These are phyloP conservation scores for Canavalia gladiata DNA, from an alignment of 306 rosid genomes.

Conservation along the genomic window DNA sequence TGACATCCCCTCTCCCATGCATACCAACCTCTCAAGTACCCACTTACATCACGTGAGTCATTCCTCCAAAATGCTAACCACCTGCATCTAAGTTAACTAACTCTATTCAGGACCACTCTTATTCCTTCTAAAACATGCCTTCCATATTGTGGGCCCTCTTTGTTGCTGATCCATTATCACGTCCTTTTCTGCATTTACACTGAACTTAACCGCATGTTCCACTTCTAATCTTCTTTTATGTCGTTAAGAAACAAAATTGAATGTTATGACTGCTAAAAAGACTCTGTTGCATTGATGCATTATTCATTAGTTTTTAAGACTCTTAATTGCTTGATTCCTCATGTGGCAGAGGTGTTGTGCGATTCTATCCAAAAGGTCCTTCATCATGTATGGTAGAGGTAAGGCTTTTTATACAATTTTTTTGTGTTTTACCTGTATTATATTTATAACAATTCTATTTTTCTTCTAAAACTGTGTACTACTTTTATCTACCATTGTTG, in stretches of 20 bases:
- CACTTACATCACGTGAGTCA: not conserved
- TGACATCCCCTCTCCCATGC: conserved; percentile 27
- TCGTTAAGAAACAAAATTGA: conserved; percentile 17
- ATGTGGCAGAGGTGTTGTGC: conserved; percentile 90
- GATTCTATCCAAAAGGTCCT: conserved; percentile 92
- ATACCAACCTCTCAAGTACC: not conserved
- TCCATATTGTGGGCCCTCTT: conserved; percentile 1
- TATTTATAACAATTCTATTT: conserved; percentile 1
- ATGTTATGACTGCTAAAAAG: not conserved
- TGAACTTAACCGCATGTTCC: not conserved
- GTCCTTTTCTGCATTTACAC: not conserved
- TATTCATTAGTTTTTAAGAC: conserved; percentile 30
- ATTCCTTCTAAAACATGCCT: not conserved
- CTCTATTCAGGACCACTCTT: not conserved
- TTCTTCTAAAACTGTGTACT: not conserved
- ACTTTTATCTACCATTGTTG: conserved; percentile 13
- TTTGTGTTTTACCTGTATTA: conserved; percentile 16
- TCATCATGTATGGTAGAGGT: conserved; percentile 86
- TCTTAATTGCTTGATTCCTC: conserved; percentile 54
- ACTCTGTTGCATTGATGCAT: conserved; percentile 18
- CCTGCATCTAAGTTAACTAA: not conserved
- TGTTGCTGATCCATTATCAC: conserved; percentile 9
- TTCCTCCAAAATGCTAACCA: conserved; percentile 3
- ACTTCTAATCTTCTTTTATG: conserved; percentile 10
- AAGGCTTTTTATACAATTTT: conserved; percentile 54